Evolutionary conservation across 208 protist genomes (phyloP).

Genomic region (Acanthamoeba rhysodes): DNA sequence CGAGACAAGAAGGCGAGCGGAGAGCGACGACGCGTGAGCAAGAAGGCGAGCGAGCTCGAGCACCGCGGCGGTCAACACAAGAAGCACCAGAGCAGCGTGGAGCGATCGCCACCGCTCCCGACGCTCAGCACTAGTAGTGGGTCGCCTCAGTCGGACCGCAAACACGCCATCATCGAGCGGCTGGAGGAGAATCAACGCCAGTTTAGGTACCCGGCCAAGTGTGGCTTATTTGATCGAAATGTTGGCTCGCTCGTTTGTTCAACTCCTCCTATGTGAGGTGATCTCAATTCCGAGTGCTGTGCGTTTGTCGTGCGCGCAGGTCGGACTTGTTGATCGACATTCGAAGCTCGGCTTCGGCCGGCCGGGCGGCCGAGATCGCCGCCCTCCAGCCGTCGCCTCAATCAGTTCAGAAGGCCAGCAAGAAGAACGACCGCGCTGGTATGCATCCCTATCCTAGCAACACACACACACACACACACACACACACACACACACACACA

Average conservation of each 20-base stretch:
- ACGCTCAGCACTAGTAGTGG: too few species aligned
- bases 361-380: neutral
- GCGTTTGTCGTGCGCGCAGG: neutral
- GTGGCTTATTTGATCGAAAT: too few species aligned
- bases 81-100: too few species aligned
- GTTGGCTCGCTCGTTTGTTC: too few species aligned
- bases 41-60: neutral
- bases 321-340: neutral
- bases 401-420: neutral
- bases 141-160: neutral
- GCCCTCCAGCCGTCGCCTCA: neutral
- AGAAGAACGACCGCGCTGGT: too few species aligned
- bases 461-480: too few species aligned
- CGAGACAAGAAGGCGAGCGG: constrained; percentile 2
- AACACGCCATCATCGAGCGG: neutral
- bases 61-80: neutral
- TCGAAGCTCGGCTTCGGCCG: neutral
- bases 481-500: too few species aligned
- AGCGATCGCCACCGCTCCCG: too few species aligned
- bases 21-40: neutral
- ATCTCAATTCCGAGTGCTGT: too few species aligned
- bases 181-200: neutral
- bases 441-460: too few species aligned
- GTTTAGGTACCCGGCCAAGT: neutral
- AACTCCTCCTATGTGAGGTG: too few species aligned